Base-by-base conservation (phyloP, 2,329 filamentous ascomycete genomes). In the Colletotrichum nymphaeae region DNA sequence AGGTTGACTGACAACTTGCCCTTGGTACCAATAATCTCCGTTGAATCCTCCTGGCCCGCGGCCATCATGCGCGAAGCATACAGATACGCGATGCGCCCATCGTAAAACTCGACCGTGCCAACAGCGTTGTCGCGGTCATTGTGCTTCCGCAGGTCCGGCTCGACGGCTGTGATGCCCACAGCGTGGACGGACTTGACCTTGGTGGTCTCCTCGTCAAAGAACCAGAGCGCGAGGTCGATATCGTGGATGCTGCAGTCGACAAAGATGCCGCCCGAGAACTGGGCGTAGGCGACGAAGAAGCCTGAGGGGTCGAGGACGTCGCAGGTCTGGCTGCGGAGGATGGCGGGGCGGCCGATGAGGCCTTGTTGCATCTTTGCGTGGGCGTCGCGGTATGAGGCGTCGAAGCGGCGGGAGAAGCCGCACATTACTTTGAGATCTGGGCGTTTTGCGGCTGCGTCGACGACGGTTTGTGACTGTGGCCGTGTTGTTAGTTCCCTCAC, bases 171-270 rank as follows among this genome's bases (percentile, higher is more conserved):
- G 72, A 81, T 81, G 14, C 80, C 80, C 19, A 78, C 75, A 9
- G 80, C 80, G 14, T 78, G 76, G 9, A 80, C 78, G 52, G 76
- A 79, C 67, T 81, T 81, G 52, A 80, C 77, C 9, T 78, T 76
- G 1, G 74, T 77, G 37, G 37, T 42, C 57, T 82, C 78, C 63
- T 81, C 77, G 65, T 77, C 79, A 35, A 82, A 80, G 76, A 80
- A 81, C 80, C 80, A 82, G 12, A 82, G 76, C 1, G 80, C 77
- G 52, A 82, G 78, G 67, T 72, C 73, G 37, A 93, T 93, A 77
- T 93, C 92, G 83, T 93, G 92, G 78, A 93, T 90, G 64, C 89
- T 90, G 83, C 90, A 92, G 83, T 93, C 92, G 70, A 93, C 92
- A 76, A 93, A 93, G 79, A 93, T 92, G 26, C 91, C 91, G 42